Evolutionary conservation across 2,329 filamentous ascomycete genomes (phyloP).

Genomic region (Apiospora aurea): DNA sequence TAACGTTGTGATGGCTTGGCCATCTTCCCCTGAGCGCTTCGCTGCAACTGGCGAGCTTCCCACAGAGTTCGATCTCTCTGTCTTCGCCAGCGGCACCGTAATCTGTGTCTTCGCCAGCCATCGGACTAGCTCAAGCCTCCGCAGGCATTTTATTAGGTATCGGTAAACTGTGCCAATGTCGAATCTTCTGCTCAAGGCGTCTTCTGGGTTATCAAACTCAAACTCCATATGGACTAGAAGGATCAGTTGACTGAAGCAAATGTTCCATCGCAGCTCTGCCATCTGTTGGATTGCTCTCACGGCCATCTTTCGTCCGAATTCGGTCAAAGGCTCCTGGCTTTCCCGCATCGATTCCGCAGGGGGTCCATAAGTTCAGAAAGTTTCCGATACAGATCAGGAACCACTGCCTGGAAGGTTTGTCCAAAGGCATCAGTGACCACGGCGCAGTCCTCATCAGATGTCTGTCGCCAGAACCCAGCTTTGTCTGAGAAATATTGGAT

Average conservation of each 20-base stretch:
- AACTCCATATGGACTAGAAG: conserved; percentile 87
- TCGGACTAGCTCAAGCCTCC: conserved; percentile 74
- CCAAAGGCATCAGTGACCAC: conserved; percentile 75
- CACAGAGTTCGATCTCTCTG: conserved; percentile 46
- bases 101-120: conserved; percentile 71
- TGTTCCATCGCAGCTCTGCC: conserved; percentile 72
- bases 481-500: conserved; percentile 82
- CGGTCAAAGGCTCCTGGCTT: conserved; percentile 61
- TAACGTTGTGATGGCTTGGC: conserved; percentile 61
- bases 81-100: conserved; percentile 53
- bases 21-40: conserved; percentile 54
- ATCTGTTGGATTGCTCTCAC: conserved; percentile 82
- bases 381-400: conserved; percentile 60
- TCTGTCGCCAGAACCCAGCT: conserved; percentile 77
- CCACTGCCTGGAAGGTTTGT: conserved; percentile 66
- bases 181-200: conserved; percentile 65
- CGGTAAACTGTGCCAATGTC: conserved; percentile 75
- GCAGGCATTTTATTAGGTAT: conserved; percentile 73
- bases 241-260: conserved; percentile 83
- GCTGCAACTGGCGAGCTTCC: conserved; percentile 41
- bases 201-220: conserved; percentile 77
- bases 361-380: conserved; percentile 56
- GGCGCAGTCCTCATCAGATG: conserved; percentile 82
- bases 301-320: conserved; percentile 78
- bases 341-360: conserved; percentile 52